Conservation (phyloP, 257 asterid genomes). For the Solanum sejunctum region DNA sequence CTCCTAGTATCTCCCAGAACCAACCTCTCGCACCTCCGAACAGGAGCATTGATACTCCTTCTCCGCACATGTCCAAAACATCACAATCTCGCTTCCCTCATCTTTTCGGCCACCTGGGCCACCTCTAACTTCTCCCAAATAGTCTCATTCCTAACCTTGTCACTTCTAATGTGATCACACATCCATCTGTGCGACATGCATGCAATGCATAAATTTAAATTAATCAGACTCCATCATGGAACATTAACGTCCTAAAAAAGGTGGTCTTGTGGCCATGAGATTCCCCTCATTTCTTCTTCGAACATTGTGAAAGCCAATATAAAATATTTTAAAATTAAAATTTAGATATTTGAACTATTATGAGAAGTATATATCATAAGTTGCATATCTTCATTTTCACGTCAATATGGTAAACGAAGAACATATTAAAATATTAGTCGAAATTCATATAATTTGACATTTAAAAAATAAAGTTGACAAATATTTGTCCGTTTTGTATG, state of each 20-base stretch:
- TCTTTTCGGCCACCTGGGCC: no score
- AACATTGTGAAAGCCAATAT: not conserved
- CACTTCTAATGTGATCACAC: no score
- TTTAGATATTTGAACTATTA: not conserved
- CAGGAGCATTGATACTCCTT: no score
- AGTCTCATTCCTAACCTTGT: no score
- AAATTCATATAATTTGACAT: not conserved
- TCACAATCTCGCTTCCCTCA: no score
- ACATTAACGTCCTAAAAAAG: no score
- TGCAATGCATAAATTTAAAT: not conserved
- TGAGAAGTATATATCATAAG: not conserved
- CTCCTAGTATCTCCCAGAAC: no score
- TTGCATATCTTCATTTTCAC: not conserved
- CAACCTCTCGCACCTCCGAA: no score
- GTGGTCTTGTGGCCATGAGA: constrained; percentile 13
- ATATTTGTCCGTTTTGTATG: not conserved
- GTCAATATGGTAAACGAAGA: not conserved
- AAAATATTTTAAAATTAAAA: not conserved
- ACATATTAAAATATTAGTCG: not conserved
- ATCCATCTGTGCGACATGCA: no score
- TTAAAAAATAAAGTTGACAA: not conserved
- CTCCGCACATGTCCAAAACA: no score
- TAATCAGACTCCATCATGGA: not conserved
- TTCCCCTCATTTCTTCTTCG: not conserved
- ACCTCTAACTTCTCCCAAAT: no score